These are phyloP conservation scores for Globisporangium okanoganense DNA, from an alignment of 352 stramenopile genomes.

Conservation along the genomic window DNA sequence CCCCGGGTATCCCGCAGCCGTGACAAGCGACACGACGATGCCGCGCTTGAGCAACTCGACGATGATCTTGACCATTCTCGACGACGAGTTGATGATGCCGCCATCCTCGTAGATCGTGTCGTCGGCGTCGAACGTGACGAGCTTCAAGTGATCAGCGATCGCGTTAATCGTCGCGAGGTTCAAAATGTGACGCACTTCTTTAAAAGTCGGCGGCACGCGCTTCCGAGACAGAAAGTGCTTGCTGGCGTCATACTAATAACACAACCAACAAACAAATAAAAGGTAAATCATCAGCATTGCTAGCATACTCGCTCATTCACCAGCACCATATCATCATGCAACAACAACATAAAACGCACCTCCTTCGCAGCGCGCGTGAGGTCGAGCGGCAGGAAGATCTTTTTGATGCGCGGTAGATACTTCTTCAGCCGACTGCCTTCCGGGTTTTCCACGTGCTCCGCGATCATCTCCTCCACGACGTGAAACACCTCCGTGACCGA, in stretches of 20 bases:
- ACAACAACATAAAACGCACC: constrained; percentile 2
- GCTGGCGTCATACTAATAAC: constrained; percentile 57
- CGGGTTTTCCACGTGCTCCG: constrained; percentile 50
- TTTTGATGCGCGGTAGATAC: constrained; percentile 59
- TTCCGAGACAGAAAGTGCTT: constrained; percentile 76
- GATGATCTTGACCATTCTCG: constrained; percentile 71
- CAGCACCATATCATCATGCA: too few species aligned
- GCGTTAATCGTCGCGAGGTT: constrained; percentile 77
- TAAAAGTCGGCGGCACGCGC: constrained; percentile 80
- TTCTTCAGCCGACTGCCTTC: constrained; percentile 47
- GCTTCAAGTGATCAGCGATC: constrained; percentile 69
- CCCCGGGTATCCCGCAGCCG: constrained; percentile 73
- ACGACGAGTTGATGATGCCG: constrained; percentile 59
- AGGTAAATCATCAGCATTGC: not conserved
- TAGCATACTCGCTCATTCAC: not conserved
- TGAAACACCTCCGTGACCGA: constrained; percentile 65
- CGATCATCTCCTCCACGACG: constrained; percentile 74
- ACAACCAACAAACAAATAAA: not conserved
- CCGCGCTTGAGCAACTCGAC: constrained; percentile 62
- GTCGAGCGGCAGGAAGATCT: constrained; percentile 70
- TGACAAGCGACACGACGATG: constrained; percentile 79
- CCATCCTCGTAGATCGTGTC: constrained; percentile 88
- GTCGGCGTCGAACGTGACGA: constrained; percentile 85
- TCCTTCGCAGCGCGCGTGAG: constrained; percentile 57
- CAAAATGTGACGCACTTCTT: constrained; percentile 81